These are phyloP conservation scores for Coelastrella sp. DNA, from an alignment of 139 green algal genomes.

Conservation along the genomic window DNA sequence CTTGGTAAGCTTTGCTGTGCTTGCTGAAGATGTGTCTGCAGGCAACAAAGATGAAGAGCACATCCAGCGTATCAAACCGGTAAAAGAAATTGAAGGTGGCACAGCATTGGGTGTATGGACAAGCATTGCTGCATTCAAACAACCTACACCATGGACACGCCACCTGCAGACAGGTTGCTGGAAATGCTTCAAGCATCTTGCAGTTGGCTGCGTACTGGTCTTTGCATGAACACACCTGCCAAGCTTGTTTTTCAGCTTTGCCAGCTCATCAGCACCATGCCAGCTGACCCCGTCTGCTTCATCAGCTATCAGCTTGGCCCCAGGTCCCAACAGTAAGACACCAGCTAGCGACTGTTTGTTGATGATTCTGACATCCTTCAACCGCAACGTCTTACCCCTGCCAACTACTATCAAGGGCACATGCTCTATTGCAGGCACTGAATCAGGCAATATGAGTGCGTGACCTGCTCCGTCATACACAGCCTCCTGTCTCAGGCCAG, in stretches of 20 bases:
- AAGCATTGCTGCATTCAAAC: not conserved
- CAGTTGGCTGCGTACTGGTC: too few relatives aligned
- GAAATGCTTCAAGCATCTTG: too few relatives aligned
- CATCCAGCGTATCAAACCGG: too few relatives aligned
- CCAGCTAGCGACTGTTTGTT: conserved; percentile 75
- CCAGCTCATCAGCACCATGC: conserved; percentile 28
- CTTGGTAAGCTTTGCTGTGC: not conserved
- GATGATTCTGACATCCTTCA: conserved; percentile 86
- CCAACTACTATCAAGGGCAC: conserved; percentile 92
- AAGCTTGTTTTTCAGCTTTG: conserved; percentile 16
- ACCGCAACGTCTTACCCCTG: conserved; percentile 69
- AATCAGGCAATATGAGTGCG: conserved; percentile 72
- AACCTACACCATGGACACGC: too few relatives aligned
- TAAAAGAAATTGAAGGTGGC: not conserved
- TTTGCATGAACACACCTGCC: conserved; percentile 10
- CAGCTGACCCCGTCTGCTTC: conserved; percentile 59
- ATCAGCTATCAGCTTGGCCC: conserved; percentile 57
- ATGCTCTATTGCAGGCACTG: conserved; percentile 63
- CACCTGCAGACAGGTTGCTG: too few relatives aligned
- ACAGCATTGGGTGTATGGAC: not conserved
- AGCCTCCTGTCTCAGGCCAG: conserved; percentile 53
- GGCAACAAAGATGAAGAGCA: not conserved
- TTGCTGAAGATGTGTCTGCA: conserved; percentile 28
- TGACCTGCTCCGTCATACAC: conserved; percentile 83
- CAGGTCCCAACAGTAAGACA: conserved; percentile 76